These are phyloP conservation scores for Nemania bipapillata DNA, from an alignment of 2,329 filamentous ascomycete species.

Conservation along the genomic window DNA sequence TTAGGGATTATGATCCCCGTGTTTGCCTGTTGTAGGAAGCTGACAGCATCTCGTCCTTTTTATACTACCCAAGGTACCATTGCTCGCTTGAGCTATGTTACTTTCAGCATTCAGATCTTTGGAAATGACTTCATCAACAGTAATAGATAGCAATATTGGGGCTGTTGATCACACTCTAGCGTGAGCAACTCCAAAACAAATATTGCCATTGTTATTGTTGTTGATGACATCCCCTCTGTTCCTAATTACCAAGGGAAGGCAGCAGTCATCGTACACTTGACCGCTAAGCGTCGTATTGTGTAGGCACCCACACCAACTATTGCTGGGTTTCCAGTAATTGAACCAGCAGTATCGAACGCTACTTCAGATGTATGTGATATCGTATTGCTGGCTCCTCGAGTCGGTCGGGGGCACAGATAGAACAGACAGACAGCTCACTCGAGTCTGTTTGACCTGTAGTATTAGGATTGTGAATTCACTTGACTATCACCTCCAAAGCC, in stretches of 20 bases:
- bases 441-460: background rate
- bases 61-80: too few species aligned
- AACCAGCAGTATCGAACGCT: constrained; percentile 5
- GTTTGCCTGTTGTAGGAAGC: too few species aligned
- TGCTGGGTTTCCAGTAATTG: background rate
- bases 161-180: constrained; percentile 17
- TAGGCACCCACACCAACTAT: constrained; percentile 3
- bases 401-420: background rate
- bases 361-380: background rate
- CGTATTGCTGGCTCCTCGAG: background rate
- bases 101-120: background rate
- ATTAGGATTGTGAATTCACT: constrained; percentile 7
- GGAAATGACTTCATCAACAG: too few species aligned
- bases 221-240: background rate
- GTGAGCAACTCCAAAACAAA: constrained; percentile 6
- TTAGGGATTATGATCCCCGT: too few species aligned
- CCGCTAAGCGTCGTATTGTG: constrained; percentile 12
- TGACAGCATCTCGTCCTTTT: too few species aligned
- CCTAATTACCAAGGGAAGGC: background rate
- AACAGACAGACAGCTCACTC: constrained; percentile 5
- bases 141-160: background rate
- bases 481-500: constrained; percentile 5
- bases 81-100: constrained; percentile 4
- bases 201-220: background rate
- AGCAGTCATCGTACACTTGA: background rate